Percentiles rank a stretch among this genome's conserved stretches.
These are phyloP conservation scores for Luzula sylvatica DNA, from an alignment of 176 grass and related monocot species.

Conservation along the genomic window DNA sequence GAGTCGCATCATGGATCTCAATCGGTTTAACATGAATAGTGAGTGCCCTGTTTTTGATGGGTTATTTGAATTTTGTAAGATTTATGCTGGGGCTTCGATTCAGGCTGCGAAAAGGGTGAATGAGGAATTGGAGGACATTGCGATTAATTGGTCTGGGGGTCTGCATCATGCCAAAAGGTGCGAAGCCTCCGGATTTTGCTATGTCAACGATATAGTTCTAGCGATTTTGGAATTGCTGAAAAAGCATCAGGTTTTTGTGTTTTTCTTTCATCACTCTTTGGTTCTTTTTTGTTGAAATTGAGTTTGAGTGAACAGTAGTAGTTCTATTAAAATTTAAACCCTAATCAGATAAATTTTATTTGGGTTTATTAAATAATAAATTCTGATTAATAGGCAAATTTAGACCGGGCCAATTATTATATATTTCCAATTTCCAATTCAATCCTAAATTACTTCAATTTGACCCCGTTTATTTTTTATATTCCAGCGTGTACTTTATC, in stretches of 20 bases:
- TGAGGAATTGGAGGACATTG: slow-evolving; percentile 68
- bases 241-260: slow-evolving; percentile 35
- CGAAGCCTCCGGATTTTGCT: slow-evolving; percentile 89
- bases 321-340: too few relatives aligned
- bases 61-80: slow-evolving; percentile 72
- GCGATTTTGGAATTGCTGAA: slow-evolving; percentile 90
- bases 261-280: not conserved
- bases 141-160: slow-evolving; percentile 92
- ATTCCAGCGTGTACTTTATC: slow-evolving; percentile 76
- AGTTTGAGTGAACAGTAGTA: not conserved
- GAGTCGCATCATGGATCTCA: slow-evolving; percentile 43
- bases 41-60: slow-evolving; percentile 94
- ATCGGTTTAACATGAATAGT: slow-evolving; percentile 70
- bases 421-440: not conserved
- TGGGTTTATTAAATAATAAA: too few relatives aligned
- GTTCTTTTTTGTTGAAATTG: not conserved
- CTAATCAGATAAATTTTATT: too few relatives aligned
- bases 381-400: too few relatives aligned
- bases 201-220: slow-evolving; percentile 96
- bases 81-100: slow-evolving; percentile 72
- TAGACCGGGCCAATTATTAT: not conserved
- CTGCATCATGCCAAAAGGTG: slow-evolving; percentile 92
- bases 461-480: not conserved
- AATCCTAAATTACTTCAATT: not conserved
- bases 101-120: slow-evolving; percentile 73